Evolutionary conservation across 1,284 basidiomycete genomes (phyloP).

Genomic region (Fomitopsis pinicola): DNA sequence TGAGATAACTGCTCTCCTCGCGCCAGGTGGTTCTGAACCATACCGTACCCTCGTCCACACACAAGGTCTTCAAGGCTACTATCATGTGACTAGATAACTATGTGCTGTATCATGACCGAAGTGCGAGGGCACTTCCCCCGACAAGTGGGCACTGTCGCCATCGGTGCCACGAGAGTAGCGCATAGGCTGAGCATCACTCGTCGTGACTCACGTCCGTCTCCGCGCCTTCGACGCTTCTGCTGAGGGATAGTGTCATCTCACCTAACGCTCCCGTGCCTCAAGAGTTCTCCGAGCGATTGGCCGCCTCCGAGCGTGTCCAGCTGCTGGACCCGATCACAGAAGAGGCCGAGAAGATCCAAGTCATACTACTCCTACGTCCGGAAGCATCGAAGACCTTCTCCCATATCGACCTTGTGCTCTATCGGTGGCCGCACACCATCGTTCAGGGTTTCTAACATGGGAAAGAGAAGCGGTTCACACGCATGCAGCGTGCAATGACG

Average conservation of each 20-base stretch:
- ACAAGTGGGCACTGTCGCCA: neutral
- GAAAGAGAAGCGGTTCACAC: neutral
- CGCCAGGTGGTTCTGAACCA: too few species aligned
- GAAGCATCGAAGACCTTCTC: neutral
- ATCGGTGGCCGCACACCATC: neutral
- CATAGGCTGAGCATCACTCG: neutral
- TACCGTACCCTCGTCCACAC: slow-evolving; percentile 7
- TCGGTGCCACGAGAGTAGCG: neutral
- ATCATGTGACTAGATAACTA: slow-evolving; percentile 14
- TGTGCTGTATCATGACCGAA: slow-evolving; percentile 3
- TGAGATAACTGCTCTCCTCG: slow-evolving; percentile 19
- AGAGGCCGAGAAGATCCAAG: neutral
- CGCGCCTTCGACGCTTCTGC: neutral
- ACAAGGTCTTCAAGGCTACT: slow-evolving; percentile 4
- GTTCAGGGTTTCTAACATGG: too few species aligned
- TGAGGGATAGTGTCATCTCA: neutral
- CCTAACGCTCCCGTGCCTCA: too few species aligned
- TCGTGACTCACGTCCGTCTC: neutral
- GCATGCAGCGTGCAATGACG: neutral
- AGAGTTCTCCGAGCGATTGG: neutral
- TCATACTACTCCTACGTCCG: neutral
- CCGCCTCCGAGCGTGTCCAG: neutral
- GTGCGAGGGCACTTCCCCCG: neutral
- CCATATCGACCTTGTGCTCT: slow-evolving; percentile 1
- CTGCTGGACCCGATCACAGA: neutral